Conservation (phyloP, 2,329 filamentous ascomycete genomes). For the Claviceps pazoutovae region DNA sequence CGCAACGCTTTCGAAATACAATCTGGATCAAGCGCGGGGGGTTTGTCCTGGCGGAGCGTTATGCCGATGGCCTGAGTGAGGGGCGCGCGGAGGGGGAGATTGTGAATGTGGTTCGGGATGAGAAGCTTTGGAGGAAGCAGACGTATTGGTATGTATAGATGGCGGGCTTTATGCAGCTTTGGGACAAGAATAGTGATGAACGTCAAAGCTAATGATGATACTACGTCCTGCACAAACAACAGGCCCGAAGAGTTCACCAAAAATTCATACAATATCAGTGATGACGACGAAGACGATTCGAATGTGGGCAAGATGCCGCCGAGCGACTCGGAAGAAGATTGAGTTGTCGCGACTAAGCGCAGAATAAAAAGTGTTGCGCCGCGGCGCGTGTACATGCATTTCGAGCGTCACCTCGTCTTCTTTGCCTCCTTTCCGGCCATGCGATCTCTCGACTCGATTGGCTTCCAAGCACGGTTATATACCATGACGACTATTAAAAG, state of each 20-base stretch:
- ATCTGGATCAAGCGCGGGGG: slow-evolving; percentile 88
- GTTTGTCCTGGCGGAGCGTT: slow-evolving; percentile 68
- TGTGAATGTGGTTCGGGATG: slow-evolving; percentile 80
- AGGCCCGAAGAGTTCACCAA: slow-evolving; percentile 75
- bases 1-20: slow-evolving; percentile 73
- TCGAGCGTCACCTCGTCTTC: slow-evolving; percentile 10
- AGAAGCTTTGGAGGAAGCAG: slow-evolving; percentile 84
- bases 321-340: slow-evolving; percentile 61
- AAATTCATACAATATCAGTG: slow-evolving; percentile 44
- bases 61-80: slow-evolving; percentile 48
- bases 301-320: slow-evolving; percentile 76
- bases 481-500: slow-evolving; percentile 49
- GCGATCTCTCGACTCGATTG: neutral
- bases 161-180: too few species aligned
- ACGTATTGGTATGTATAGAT: slow-evolving; percentile 54
- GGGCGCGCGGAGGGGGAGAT: slow-evolving; percentile 82
- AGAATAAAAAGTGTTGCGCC: too few species aligned
- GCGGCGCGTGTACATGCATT: neutral
- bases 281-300: slow-evolving; percentile 65
- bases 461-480: slow-evolving; percentile 39
- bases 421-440: slow-evolving; percentile 14
- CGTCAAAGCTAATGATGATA: neutral
- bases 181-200: too few species aligned
- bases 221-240: neutral
- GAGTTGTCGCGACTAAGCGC: slow-evolving; percentile 6